Base-by-base conservation (phyloP, 2,329 filamentous ascomycete genomes). In the Colletotrichum sojae region DNA sequence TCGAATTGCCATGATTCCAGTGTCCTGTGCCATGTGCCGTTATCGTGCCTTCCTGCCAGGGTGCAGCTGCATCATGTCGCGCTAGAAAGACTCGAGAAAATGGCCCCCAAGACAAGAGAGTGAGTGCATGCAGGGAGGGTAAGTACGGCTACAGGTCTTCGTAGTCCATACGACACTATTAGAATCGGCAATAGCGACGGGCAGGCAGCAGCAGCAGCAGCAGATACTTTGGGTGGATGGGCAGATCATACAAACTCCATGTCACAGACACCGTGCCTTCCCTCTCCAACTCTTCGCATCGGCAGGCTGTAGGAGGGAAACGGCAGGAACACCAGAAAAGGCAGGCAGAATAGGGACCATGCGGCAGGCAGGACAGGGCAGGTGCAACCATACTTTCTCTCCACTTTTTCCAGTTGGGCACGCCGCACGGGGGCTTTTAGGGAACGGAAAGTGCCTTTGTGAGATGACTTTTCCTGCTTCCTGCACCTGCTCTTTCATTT, bases 11-110 rank as follows among this genome's bases (percentile, higher is more conserved):
- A 13, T 20, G 18, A 20, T 49, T 57, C 18, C 16, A 25, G 22
- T 25, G 22, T 25, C 22, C 22, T 13, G 31, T 22, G 36, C 52
- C 58, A 67, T 52, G 64, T 67, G 64, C 43, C n/a, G 59, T 9
- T 36, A 13, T 52, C 16, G 16, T 20, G 45, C 45, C 16, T 43
- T 45, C 25, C 43, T 31, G 40, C 43, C 40, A 43, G 57, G 45
- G 22, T 40, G 39, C n/a, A 40, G 51, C n/a, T 16, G n/a, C 40
- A 13, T 46, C 31, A 10, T 36, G 10, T 36, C 36, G 22, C 39
- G 6, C 40, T 43, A 43, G 40, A 43, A n/a, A 39, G 51, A 25
- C 16, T 65, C 55, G 25, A 65, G 27, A 58, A 40, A 43, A 39
- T 10, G 27, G 27, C 25, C 56, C 55, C 56, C 49, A 39, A 46